Percentiles rank a stretch among this genome's conserved stretches.
Conservation (phyloP, 2,329 filamentous ascomycete species). For the Fusarium armeniacum region DNA sequence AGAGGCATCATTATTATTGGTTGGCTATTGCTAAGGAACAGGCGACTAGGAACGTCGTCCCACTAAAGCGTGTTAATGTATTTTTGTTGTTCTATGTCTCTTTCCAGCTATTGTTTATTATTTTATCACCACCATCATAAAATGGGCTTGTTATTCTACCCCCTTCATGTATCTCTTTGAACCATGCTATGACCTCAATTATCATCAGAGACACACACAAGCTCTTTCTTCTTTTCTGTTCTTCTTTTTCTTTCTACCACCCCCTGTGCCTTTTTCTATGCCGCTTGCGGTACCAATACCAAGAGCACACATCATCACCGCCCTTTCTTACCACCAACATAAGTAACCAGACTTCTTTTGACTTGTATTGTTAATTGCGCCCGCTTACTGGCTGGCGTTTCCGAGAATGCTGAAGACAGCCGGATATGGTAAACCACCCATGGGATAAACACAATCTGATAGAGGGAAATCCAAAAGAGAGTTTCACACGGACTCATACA, state of each 20-base stretch:
- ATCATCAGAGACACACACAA: neutral
- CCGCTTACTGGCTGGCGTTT: neutral
- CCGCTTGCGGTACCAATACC: constrained; percentile 29
- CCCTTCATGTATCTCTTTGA: constrained; percentile 21
- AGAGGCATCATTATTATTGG: constrained; percentile 40
- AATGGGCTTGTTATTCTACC: constrained; percentile 12
- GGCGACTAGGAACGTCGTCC: constrained; percentile 10
- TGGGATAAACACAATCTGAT: neutral
- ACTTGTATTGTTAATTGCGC: constrained; percentile 11
- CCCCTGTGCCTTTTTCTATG: constrained; percentile 10
- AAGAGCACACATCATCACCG: constrained; percentile 13
- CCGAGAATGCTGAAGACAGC: constrained; percentile 2
- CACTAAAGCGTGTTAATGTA: constrained; percentile 31
- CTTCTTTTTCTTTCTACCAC: constrained; percentile 1
- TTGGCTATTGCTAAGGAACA: constrained; percentile 16
- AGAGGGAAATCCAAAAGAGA: constrained; percentile 14
- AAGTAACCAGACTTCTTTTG: constrained; percentile 12
- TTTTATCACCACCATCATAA: constrained; percentile 23
- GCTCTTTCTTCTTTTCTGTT: neutral
- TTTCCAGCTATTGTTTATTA: constrained; percentile 14
- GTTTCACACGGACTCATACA: constrained; percentile 21
- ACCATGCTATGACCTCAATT: neutral
- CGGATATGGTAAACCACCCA: constrained; percentile 9
- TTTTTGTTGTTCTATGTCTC: neutral
- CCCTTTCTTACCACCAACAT: constrained; percentile 18